Evolutionary conservation across 106 monocot genomes (phyloP).

Genomic region (Cymbidium sinense): DNA sequence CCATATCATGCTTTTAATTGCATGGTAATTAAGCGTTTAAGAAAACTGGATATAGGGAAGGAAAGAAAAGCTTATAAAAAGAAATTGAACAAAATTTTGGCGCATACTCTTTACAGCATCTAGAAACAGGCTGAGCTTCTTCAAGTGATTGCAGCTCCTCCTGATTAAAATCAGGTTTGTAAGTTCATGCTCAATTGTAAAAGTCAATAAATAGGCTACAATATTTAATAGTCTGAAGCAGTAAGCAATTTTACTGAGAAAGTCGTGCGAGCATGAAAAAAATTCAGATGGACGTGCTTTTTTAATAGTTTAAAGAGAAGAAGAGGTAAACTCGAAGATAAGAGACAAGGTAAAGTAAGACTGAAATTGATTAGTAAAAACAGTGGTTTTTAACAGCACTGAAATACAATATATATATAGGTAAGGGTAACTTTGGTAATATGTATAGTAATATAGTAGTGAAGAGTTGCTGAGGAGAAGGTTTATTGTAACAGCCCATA

Average conservation of each 20-base stretch:
- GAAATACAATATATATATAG: too few species aligned
- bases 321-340: too few species aligned
- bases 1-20: not conserved
- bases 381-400: too few species aligned
- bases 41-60: not conserved
- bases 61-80: not conserved
- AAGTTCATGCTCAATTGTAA: not conserved
- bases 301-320: too few species aligned
- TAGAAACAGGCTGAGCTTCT: constrained; percentile 40
- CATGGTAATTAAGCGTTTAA: not conserved
- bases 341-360: too few species aligned
- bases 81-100: constrained; percentile 1
- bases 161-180: constrained; percentile 24
- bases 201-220: not conserved
- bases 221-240: not conserved
- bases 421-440: too few species aligned
- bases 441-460: too few species aligned
- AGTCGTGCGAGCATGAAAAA: too few species aligned
- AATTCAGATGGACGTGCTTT: too few species aligned
- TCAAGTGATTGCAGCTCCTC: constrained; percentile 55
- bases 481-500: too few species aligned
- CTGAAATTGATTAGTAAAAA: too few species aligned
- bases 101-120: constrained; percentile 65
- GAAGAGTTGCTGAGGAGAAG: too few species aligned
- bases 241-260: not conserved